Base-by-base conservation (phyloP, 306 rosid species). In the Citrullus amarus region DNA sequence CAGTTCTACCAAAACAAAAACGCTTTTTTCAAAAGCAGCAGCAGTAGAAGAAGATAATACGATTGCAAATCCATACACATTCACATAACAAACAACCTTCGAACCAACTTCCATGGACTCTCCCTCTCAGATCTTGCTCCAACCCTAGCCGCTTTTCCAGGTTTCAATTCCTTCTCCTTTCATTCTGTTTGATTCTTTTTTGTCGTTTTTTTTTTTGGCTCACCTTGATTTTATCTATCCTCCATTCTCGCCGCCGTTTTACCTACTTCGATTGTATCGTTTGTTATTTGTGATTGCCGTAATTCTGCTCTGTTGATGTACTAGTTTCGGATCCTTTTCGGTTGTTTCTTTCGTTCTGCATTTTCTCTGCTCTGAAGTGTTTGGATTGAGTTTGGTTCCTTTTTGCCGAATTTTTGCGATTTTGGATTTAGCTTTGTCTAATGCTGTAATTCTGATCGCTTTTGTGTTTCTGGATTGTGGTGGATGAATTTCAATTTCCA, bases 71-170 rank as follows among this genome's bases (percentile, higher is more conserved):
- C 55, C 75, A 8, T 39, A 69, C 30, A 43, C 75, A 61, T 69
- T 69, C 32, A 53, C n/a, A 68, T n/a, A 30, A 39, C 62, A 14
- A 36, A 39, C 69, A 15, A 25, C n/a, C 75, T 69, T 48, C 73
- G 80, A 88, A 86, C 91, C 18, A 85, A 61, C 84, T 88, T 50
- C 63, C 62, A 88, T 55, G 84, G 81, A 73, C 34, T 67, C 57
- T 72, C 74, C 77, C 79, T 85, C 82, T 80, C 90, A 81, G 92
- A 93, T 93, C 98, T 89, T 83, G 83, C 68, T 72, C 41, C 81
- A 83, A 78, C 85, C 88, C 84, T 84, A 81, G 83, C 78, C 43
- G 15, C 20, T 41, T 48, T 9, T 39, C 53, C 54, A 39, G 78
- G 25, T 65, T 15, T 8, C 32, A 13, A 17, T 70, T 20, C 39